Evolutionary conservation across 164 flowering plant genomes (phyloP).

Genomic region (Malania oleifera): DNA sequence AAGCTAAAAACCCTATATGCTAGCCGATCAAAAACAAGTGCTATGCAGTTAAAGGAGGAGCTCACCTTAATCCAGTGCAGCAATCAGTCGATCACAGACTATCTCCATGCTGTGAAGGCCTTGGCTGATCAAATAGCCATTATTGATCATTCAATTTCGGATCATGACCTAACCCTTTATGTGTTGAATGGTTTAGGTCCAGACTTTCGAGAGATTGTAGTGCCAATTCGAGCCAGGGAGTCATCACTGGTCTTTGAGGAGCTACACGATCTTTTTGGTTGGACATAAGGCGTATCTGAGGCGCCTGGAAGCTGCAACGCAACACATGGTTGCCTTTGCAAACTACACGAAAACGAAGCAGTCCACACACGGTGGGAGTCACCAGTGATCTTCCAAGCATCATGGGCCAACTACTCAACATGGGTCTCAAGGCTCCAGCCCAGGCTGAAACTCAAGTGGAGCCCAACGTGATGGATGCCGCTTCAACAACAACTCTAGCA

Average conservation of each 20-base stretch:
- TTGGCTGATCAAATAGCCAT: neutral
- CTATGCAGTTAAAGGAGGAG: neutral
- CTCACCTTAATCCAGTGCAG: neutral
- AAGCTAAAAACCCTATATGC: neutral
- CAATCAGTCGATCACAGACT: neutral
- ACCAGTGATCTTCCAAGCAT: neutral
- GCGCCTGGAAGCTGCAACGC: neutral
- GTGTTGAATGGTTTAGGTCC: conserved; percentile 1
- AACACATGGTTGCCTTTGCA: neutral
- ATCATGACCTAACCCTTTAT: neutral
- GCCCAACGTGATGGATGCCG: neutral
- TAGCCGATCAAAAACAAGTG: neutral
- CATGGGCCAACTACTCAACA: too few species aligned
- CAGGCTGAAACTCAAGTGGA: neutral
- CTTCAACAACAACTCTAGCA: neutral
- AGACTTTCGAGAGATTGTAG: neutral
- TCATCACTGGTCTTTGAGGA: neutral
- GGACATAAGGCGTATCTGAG: neutral
- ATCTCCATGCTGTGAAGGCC: neutral
- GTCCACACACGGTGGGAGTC: neutral
- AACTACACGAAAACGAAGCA: neutral
- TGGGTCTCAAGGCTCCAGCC: neutral
- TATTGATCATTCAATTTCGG: neutral
- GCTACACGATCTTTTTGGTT: neutral
- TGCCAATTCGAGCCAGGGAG: neutral